Conservation (phyloP, 2,329 filamentous ascomycete genomes). For the Pseudogymnoascus sp. region DNA sequence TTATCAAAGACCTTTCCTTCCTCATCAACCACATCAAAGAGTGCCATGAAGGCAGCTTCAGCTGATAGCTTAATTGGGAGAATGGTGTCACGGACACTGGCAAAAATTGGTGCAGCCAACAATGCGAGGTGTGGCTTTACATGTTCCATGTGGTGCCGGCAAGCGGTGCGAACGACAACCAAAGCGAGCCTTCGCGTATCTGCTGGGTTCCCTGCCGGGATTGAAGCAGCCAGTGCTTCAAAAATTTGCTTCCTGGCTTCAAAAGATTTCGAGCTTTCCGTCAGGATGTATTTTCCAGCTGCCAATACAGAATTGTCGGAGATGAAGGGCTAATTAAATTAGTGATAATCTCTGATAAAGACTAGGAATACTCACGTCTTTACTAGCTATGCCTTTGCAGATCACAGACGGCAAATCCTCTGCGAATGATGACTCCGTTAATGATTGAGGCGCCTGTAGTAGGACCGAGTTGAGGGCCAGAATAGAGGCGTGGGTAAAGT, state of each 20-base stretch:
- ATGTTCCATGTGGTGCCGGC: constrained; percentile 70
- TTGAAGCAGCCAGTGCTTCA: constrained; percentile 65
- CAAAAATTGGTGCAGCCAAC: constrained; percentile 79
- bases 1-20: constrained; percentile 84
- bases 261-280: constrained; percentile 59
- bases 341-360: constrained; percentile 18
- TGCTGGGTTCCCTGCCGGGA: constrained; percentile 68
- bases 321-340: constrained; percentile 58
- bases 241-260: constrained; percentile 76
- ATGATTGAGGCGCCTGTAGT: constrained; percentile 64
- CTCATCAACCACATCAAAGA: constrained; percentile 85
- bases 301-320: constrained; percentile 84
- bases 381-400: constrained; percentile 69
- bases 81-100: constrained; percentile 79
- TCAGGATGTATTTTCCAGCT: constrained; percentile 81
- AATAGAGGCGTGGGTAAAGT: constrained; percentile 71
- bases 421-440: constrained; percentile 58
- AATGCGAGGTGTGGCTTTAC: constrained; percentile 73
- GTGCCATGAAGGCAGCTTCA: constrained; percentile 84
- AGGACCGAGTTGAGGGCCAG: constrained; percentile 85
- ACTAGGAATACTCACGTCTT: constrained; percentile 52
- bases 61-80: constrained; percentile 95
- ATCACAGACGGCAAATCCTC: constrained; percentile 73
- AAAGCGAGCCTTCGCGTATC: constrained; percentile 82
- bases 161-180: constrained; percentile 80